Conservation (phyloP, 2,329 filamentous ascomycete species). For the Alternaria sp. region DNA sequence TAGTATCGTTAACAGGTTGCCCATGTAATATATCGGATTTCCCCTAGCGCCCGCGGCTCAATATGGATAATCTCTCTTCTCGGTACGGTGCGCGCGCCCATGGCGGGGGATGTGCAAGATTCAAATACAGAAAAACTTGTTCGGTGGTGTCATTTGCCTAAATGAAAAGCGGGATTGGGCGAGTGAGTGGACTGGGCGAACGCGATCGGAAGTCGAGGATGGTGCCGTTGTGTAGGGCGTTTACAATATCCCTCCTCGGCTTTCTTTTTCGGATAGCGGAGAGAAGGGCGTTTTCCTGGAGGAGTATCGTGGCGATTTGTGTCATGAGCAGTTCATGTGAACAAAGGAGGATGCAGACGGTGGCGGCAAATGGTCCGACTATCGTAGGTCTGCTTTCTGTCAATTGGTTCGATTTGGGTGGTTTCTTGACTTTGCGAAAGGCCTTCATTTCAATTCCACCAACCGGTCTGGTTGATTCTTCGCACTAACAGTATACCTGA, state of each 20-base stretch:
- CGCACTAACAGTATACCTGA: slow-evolving; percentile 13
- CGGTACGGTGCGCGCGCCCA: slow-evolving; percentile 1
- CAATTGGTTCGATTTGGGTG: slow-evolving; percentile 1
- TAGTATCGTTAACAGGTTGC: neutral
- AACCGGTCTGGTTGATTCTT: neutral
- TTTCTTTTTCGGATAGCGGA: neutral
- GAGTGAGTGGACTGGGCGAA: neutral
- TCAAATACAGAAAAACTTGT: neutral
- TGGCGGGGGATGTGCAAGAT: neutral
- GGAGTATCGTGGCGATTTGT: neutral
- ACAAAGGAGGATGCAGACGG: neutral
- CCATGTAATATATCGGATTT: slow-evolving; percentile 4
- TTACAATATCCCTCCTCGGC: neutral
- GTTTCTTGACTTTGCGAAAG: neutral
- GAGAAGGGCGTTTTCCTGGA: neutral
- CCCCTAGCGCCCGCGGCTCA: slow-evolving; percentile 2
- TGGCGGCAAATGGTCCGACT: neutral
- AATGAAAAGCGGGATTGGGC: slow-evolving; percentile 19
- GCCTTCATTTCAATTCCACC: slow-evolving; percentile 2
- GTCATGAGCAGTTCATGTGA: neutral
- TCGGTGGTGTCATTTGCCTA: slow-evolving; percentile 29
- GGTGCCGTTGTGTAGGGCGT: neutral
- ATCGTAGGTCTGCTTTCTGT: slow-evolving; percentile 11
- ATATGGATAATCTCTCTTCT: slow-evolving; percentile 8
- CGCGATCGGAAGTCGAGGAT: neutral